Evolutionary conservation across 352 stramenopile genomes (phyloP), one percentile per base, ranked within the genome.

Genomic region (Globisporangium megalacanthum): DNA sequence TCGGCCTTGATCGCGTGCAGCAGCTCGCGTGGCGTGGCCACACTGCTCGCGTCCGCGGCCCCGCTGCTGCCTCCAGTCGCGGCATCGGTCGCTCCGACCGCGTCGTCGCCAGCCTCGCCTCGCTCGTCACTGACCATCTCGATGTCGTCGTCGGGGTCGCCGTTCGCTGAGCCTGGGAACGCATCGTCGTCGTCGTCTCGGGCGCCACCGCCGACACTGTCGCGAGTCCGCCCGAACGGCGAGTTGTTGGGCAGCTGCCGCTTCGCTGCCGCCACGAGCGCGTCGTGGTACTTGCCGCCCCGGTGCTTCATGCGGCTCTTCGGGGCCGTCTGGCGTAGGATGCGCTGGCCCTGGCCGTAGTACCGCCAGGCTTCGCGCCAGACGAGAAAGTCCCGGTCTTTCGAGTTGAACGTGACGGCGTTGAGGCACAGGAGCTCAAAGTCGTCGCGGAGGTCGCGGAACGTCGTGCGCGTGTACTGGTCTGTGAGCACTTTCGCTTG

Each of bases 341-440:
- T 77, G 25, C 65, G 67, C 52, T 89, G 68, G 11, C 84, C 86
- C 60, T 89, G 83, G 2, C 89, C 75, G 60, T 97, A 96, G 62
- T 96, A 98, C 31, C 91, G 70, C 78, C 92, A 97, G 4, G 93
- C 89, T 65, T 97, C 90, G 22, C 88, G 88, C 92, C 92, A 98
- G 62, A 97, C 89, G 29, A 92, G 48, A 42, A 92, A 95, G 19
- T 95, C 80, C 8, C 81, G 81, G 49, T 94, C 86, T 36, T 90
- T 84, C 1, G 79, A 86, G 68, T 99, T 99, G 68, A 98, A 99
- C 31, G 91, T 97, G 8, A 98, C 77, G 0, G 95, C 95, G 62
- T 99, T 99, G 19, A 97, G 64, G 22, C 93, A 97, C 70, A 99
- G 94, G 7, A 98, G 71, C 68, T 98, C 96, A 59, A 98, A 98